Conservation (phyloP, 1,284 basidiomycete genomes). For the Trichosporon ovoides region DNA sequence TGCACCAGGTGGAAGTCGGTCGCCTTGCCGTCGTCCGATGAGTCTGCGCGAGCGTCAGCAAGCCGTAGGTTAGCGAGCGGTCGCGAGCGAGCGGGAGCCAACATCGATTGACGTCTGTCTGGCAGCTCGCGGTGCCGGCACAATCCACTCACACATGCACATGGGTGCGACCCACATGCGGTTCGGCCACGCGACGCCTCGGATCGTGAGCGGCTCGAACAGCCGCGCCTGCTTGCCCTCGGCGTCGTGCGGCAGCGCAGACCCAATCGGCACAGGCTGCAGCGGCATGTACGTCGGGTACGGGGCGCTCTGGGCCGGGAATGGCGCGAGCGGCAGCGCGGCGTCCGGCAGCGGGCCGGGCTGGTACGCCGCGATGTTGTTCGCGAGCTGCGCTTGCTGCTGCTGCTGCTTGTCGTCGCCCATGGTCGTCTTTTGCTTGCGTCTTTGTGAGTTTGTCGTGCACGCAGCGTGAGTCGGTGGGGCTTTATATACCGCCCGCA, state of each 20-base stretch:
- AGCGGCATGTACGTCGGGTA: slow-evolving; percentile 47
- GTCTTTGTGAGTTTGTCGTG: not conserved
- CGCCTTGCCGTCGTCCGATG: slow-evolving; percentile 62
- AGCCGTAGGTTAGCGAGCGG: not conserved
- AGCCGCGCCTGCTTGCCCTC: slow-evolving; percentile 53
- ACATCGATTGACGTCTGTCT: too few relatives aligned
- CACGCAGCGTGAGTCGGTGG: too few relatives aligned
- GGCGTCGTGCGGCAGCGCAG: slow-evolving; percentile 27
- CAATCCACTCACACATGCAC: slow-evolving; percentile 56
- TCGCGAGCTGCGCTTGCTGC: not conserved
- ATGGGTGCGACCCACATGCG: slow-evolving; percentile 56
- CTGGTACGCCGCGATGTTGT: slow-evolving; percentile 10
- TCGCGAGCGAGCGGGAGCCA: too few relatives aligned
- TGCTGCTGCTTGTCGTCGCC: not conserved
- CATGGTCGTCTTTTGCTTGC: not conserved
- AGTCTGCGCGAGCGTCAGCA: slow-evolving; percentile 52
- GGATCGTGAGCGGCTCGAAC: slow-evolving; percentile 64
- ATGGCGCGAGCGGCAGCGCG: slow-evolving; percentile 10
- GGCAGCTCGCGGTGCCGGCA: too few relatives aligned
- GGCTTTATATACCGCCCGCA: too few relatives aligned
- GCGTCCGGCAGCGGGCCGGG: not conserved
- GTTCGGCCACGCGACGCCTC: slow-evolving; percentile 65
- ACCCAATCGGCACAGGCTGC: slow-evolving; percentile 61
- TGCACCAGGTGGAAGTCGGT: slow-evolving; percentile 78
- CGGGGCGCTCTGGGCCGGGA: slow-evolving; percentile 6